These are phyloP conservation scores for Chondrostereum purpureum DNA, from an alignment of 1,284 basidiomycete species.

Conservation along the genomic window DNA sequence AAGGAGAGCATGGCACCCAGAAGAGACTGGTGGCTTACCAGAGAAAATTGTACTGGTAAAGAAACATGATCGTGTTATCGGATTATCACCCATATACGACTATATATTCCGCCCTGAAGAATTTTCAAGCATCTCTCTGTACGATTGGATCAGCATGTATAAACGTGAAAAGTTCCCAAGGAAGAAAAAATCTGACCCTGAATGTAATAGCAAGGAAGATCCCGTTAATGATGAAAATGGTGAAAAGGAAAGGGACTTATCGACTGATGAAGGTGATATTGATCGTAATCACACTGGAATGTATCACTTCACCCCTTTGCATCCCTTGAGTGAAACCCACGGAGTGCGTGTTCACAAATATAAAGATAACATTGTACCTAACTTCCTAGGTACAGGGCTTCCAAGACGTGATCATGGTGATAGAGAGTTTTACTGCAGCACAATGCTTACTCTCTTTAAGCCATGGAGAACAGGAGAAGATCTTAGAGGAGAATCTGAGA, in stretches of 20 bases:
- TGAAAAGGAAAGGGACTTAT: too few species aligned
- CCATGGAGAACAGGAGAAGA: not conserved
- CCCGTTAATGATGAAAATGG: not conserved
- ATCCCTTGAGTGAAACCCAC: not conserved
- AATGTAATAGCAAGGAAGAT: not conserved
- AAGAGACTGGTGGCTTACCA: slow-evolving; percentile 16
- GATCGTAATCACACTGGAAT: not conserved
- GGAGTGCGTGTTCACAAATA: not conserved
- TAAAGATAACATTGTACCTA: not conserved
- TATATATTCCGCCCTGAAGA: not conserved
- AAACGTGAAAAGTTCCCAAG: not conserved
- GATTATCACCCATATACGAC: slow-evolving; percentile 1
- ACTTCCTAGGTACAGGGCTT: not conserved
- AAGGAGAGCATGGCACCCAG: slow-evolving; percentile 7
- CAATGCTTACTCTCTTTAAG: not conserved
- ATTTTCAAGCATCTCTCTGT: not conserved
- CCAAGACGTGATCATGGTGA: not conserved
- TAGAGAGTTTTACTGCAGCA: too few species aligned
- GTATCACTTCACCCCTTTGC: not conserved
- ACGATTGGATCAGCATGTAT: not conserved
- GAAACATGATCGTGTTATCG: not conserved
- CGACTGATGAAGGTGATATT: too few species aligned
- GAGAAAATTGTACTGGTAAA: not conserved
- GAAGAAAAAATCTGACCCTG: not conserved
- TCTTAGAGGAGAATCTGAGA: not conserved